Conservation (phyloP, 306 rosid genomes). For the Fragaria vesca region DNA sequence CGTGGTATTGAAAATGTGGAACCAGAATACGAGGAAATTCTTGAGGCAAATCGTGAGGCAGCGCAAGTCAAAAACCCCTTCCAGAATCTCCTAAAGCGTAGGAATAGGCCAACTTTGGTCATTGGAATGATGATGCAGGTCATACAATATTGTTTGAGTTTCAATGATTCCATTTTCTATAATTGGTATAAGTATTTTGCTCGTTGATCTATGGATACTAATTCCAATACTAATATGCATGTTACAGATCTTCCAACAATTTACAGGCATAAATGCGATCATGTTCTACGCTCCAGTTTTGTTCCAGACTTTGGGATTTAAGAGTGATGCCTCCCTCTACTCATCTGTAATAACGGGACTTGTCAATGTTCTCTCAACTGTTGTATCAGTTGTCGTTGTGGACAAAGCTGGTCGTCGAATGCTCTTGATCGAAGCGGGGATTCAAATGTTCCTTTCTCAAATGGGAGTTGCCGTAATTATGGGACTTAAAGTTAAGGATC, state of each 20-base stretch:
- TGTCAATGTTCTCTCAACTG: constrained; percentile 52
- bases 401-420: constrained; percentile 54
- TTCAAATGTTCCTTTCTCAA: constrained; percentile 68
- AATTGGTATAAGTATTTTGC: too few relatives aligned
- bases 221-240: too few relatives aligned
- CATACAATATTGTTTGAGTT: neutral
- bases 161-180: neutral
- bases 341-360: constrained; percentile 67
- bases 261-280: constrained; percentile 63
- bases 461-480: constrained; percentile 43
- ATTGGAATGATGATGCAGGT: constrained; percentile 47
- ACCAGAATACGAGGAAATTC: constrained; percentile 45
- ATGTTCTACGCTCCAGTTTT: constrained; percentile 44
- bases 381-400: constrained; percentile 46
- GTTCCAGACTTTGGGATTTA: too few relatives aligned
- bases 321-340: constrained; percentile 49
- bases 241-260: constrained; percentile 60
- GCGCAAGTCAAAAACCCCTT: constrained; percentile 37
- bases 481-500: constrained; percentile 44
- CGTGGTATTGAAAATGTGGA: constrained; percentile 49
- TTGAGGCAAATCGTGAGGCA: constrained; percentile 45
- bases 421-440: constrained; percentile 53
- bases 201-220: neutral
- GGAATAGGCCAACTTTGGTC: constrained; percentile 48
- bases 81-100: constrained; percentile 35